Conservation (phyloP, 345 rosid genomes). For the Diplotaxis tenuifolia region DNA sequence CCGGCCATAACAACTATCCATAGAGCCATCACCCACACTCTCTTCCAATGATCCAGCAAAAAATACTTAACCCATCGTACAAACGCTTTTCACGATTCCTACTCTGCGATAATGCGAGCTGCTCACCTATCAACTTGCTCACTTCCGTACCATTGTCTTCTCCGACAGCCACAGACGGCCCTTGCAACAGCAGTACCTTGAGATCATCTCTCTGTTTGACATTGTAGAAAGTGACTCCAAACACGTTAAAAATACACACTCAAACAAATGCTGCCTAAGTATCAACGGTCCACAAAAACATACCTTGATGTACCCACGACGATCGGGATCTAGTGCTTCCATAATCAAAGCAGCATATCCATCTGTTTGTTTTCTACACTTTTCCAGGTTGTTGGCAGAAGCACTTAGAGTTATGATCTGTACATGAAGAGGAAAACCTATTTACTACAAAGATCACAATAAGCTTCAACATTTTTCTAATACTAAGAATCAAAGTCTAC, state of each 20-base stretch:
- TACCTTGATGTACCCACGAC: constrained; percentile 76
- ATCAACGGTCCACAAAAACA: constrained; percentile 16
- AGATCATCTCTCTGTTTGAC: constrained; percentile 54
- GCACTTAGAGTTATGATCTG: constrained; percentile 77
- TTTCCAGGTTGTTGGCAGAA: constrained; percentile 63
- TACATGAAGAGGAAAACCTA: not conserved
- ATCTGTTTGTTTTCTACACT: constrained; percentile 55
- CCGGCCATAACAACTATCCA: constrained; percentile 63
- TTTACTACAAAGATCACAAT: not conserved
- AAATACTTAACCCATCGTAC: constrained; percentile 44
- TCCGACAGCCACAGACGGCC: constrained; percentile 41
- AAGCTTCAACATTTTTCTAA: constrained; percentile 5
- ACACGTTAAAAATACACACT: too few relatives aligned
- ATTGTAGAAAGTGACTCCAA: constrained; percentile 20
- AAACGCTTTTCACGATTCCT: constrained; percentile 44
- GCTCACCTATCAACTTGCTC: constrained; percentile 60
- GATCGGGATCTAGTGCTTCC: constrained; percentile 72
- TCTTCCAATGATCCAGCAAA: constrained; percentile 58
- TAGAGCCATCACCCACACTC: constrained; percentile 67
- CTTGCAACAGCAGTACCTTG: constrained; percentile 59
- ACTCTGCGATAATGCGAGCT: constrained; percentile 50
- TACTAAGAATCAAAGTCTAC: too few relatives aligned
- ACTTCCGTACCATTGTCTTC: constrained; percentile 49
- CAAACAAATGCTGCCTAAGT: not conserved
- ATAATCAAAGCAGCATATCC: constrained; percentile 76